These are phyloP conservation scores for Schizonepeta tenuifolia DNA, from an alignment of 257 asterid genomes.

Conservation along the genomic window DNA sequence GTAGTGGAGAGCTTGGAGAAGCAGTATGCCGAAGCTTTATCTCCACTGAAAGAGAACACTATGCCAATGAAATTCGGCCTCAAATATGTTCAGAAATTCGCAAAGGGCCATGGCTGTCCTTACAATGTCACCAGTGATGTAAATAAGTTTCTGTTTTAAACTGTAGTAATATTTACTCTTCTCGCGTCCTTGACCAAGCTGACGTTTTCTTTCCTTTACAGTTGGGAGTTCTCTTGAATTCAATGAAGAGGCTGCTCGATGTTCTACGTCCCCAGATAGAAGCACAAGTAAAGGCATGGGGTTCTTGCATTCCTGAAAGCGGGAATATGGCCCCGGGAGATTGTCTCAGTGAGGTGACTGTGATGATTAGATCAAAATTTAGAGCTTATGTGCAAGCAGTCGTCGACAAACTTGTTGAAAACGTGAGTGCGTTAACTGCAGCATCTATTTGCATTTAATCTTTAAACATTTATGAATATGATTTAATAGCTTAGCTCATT, in stretches of 20 bases:
- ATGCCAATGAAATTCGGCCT: constrained; percentile 84
- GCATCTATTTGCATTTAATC: neutral
- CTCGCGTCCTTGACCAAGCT: neutral
- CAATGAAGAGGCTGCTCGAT: constrained; percentile 89
- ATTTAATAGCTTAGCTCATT: neutral
- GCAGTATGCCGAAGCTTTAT: constrained; percentile 75
- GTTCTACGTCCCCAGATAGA: constrained; percentile 72
- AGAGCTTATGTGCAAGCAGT: constrained; percentile 81
- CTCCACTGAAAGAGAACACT: constrained; percentile 79
- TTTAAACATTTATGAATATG: neutral
- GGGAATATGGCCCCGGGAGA: constrained; percentile 73
- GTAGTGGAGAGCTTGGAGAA: constrained; percentile 85
- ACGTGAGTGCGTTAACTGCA: constrained; percentile 51
- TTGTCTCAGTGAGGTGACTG: constrained; percentile 80
- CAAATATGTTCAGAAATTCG: constrained; percentile 79
- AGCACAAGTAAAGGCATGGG: constrained; percentile 73
- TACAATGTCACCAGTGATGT: constrained; percentile 70
- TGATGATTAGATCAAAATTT: constrained; percentile 84
- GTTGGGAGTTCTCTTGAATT: constrained; percentile 87
- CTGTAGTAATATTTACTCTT: neutral
- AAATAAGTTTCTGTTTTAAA: constrained; percentile 5
- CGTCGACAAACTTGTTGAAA: constrained; percentile 79
- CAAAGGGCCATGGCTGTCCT: constrained; percentile 63
- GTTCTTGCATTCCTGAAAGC: constrained; percentile 77
- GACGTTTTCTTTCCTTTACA: constrained; percentile 34